Base-by-base conservation (phyloP, 2,329 filamentous ascomycete genomes). In the Ceratocystis diversiconidia region DNA sequence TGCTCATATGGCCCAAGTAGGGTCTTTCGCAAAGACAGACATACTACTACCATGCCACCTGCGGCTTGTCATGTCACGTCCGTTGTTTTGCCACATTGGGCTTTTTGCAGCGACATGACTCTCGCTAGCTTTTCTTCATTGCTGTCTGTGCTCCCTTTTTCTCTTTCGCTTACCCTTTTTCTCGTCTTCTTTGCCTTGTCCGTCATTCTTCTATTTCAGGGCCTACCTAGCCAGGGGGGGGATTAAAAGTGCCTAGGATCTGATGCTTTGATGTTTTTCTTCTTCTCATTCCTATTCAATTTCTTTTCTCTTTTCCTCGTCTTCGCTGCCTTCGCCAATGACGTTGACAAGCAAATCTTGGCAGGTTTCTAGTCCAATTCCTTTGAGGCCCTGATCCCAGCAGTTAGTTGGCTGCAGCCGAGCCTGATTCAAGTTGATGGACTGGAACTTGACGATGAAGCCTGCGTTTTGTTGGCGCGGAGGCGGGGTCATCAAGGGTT, bases 81-180 rank as follows among this genome's bases (percentile, higher is more conserved):
- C 43, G 50, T 64, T 36, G 64, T 68, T 64, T 68, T 64, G 62
- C 44, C 52, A 52, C 55, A 36, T 44, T 63, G 43, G 44, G 61
- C 32, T 36, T 52, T 55, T 65, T 41, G 61, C 48, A 46, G 59
- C 66, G 46, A 44, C 50, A 65, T 44, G 48, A 61, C 48, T 32
- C 28, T 43, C 30, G 32, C 44, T 62, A 19, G 10, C n/a, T 32
- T 62, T 62, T 62, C 36, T 62, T 46, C 36, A n/a, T 28, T 28
- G 6, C 19, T 46, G 43, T 61, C 60, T 46, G 36, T 61, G 60
- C 36, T 5, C 8, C 28, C 44, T 61, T 61, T 44, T 44, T 28
- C 25, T 46, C 19, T 44, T 15, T 28, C 48, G n/a, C 32, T 60
- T n/a, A n/a, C 32, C 25, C 44, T 61, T 36, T 25, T 61, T 25